Evolutionary conservation across 345 rosid species (phyloP).

Genomic region (Citrus medica): DNA sequence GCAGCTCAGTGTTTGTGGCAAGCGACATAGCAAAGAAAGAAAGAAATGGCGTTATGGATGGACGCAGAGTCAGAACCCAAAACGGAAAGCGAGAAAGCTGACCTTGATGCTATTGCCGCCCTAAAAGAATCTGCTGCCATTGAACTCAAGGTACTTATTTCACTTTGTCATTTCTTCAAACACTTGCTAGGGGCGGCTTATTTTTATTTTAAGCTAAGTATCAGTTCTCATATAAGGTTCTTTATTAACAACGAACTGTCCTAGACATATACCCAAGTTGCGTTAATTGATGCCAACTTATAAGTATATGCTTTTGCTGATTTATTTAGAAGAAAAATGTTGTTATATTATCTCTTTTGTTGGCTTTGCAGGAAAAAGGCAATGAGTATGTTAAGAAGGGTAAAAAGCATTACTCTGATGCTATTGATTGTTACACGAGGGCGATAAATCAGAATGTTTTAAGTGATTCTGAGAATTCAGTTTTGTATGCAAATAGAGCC

Average conservation of each 20-base stretch:
- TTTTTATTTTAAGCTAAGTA: not conserved
- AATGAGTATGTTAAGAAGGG: constrained; percentile 85
- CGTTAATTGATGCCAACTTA: not conserved
- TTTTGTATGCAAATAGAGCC: constrained; percentile 76
- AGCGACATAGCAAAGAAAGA: not conserved
- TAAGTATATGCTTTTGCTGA: not conserved
- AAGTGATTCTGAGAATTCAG: constrained; percentile 55
- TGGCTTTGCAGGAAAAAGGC: constrained; percentile 66
- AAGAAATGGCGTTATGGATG: constrained; percentile 83
- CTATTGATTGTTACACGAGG: constrained; percentile 75
- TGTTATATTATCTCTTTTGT: not conserved
- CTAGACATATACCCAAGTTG: not conserved
- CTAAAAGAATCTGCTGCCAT: constrained; percentile 87
- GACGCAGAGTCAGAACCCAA: constrained; percentile 68
- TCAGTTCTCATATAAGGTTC: not conserved
- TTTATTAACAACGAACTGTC: not conserved
- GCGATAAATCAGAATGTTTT: constrained; percentile 67
- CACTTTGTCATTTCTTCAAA: not conserved
- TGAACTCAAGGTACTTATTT: constrained; percentile 64
- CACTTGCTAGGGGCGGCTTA: not conserved
- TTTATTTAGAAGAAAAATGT: not conserved
- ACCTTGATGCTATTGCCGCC: constrained; percentile 66
- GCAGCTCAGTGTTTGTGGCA: not conserved
- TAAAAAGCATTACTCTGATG: constrained; percentile 74
- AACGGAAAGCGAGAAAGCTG: constrained; percentile 61